phyloP scores from a whole-genome alignment of 495 filamentous ascomycete genomes.

The Talaromyces borbonicus region DNA sequence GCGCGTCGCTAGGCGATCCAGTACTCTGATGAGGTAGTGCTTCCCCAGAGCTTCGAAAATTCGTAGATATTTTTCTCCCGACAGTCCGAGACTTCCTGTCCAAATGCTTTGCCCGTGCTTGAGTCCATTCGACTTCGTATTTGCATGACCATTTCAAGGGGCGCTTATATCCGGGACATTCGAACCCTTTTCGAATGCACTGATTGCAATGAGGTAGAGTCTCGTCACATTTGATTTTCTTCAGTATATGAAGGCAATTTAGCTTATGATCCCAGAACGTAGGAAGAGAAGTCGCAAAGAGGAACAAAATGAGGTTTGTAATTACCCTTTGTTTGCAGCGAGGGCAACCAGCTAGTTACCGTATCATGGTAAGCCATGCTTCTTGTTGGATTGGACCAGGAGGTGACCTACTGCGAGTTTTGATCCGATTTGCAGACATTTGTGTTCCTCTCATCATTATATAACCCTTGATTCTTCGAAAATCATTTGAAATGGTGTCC shows the following conservation, averaged over 20 bases:
- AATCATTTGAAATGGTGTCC: too few relatives aligned
- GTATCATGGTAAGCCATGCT: neutral
- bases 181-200: neutral
- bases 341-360: neutral
- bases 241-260: neutral
- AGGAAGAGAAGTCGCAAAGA: too few relatives aligned
- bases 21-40: neutral
- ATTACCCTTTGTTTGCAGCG: neutral
- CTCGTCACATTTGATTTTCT: conserved; percentile 1
- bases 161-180: neutral
- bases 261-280: too few relatives aligned
- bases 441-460: neutral
- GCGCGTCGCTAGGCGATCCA: neutral
- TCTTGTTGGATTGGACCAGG: neutral
- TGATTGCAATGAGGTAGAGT: neutral
- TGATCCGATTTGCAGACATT: neutral
- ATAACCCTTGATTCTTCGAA: too few relatives aligned
- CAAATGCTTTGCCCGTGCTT: neutral
- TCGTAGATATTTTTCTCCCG: neutral
- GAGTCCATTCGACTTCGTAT: neutral
- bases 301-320: too few relatives aligned
- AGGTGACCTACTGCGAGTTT: neutral
- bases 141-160: neutral
- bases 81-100: neutral
- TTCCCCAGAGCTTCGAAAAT: neutral